Conservation (phyloP, 2,329 filamentous ascomycete genomes). For the Cercospora zeina region DNA sequence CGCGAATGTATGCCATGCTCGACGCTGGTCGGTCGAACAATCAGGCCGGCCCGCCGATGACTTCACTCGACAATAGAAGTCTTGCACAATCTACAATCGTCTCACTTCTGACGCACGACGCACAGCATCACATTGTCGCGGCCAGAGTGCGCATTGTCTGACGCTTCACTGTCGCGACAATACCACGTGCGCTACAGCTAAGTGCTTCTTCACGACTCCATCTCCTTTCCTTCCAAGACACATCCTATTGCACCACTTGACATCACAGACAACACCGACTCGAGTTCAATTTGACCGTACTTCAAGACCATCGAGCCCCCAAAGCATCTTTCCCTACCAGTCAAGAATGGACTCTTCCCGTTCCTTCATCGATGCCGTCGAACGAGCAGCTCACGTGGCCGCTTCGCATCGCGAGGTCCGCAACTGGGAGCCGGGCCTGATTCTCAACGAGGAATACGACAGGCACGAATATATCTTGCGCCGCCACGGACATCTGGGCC, state of each 20-base stretch:
- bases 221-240: background rate
- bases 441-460: constrained; percentile 35
- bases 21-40: background rate
- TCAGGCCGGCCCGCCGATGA: background rate
- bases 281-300: background rate
- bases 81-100: constrained; percentile 1
- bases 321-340: background rate
- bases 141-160: background rate
- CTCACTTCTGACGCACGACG: background rate
- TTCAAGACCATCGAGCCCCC: background rate
- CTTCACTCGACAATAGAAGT: background rate
- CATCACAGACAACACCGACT: background rate
- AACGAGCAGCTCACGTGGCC: constrained; percentile 2
- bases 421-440: constrained; percentile 26
- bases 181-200: background rate
- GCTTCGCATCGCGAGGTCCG: constrained; percentile 16
- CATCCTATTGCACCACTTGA: background rate
- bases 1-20: background rate
- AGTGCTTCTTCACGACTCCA: background rate
- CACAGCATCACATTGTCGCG: background rate
- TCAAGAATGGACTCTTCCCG: constrained; percentile 10
- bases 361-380: background rate
- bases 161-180: background rate
- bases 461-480: constrained; percentile 32
- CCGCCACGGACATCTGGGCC: constrained; percentile 31